phyloP scores from a whole-genome alignment of 768 basidiomycete genomes.

The Lactarius psammicola region DNA sequence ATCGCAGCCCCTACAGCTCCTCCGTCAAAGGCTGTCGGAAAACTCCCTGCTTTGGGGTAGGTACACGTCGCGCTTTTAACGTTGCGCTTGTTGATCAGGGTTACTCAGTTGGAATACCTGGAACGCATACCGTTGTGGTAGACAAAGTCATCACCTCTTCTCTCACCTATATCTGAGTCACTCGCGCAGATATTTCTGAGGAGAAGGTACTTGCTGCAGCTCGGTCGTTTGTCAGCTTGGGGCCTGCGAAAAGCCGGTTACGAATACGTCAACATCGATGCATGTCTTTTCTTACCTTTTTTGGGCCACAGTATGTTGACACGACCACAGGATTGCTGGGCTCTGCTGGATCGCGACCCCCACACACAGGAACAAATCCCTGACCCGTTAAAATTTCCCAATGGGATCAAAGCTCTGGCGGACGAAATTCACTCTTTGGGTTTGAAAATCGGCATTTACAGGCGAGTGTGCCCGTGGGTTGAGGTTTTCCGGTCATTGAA shows the following conservation, averaged over 20 bases:
- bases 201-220: conserved; percentile 19
- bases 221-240: conserved; percentile 23
- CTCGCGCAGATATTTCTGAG: conserved; percentile 17
- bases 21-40: conserved; percentile 36
- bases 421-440: conserved; percentile 47
- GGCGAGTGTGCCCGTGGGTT: conserved; percentile 33
- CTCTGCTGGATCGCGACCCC: conserved; percentile 28
- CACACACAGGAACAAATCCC: conserved; percentile 45
- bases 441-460: conserved; percentile 52
- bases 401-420: conserved; percentile 48
- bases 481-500: neutral
- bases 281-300: neutral
- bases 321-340: conserved; percentile 25
- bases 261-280: conserved; percentile 29
- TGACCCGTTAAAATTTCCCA: conserved; percentile 53
- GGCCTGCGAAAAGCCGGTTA: conserved; percentile 26
- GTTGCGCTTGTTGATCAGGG: neutral
- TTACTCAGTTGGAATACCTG: conserved; percentile 24
- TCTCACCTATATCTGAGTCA: neutral
- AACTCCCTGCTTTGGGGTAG: conserved; percentile 34
- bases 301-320: neutral
- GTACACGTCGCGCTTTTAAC: neutral
- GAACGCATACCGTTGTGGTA: conserved; percentile 28
- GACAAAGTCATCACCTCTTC: neutral
- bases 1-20: conserved; percentile 14